Base-by-base conservation (phyloP, 768 basidiomycete genomes). In the Russula lepida region DNA sequence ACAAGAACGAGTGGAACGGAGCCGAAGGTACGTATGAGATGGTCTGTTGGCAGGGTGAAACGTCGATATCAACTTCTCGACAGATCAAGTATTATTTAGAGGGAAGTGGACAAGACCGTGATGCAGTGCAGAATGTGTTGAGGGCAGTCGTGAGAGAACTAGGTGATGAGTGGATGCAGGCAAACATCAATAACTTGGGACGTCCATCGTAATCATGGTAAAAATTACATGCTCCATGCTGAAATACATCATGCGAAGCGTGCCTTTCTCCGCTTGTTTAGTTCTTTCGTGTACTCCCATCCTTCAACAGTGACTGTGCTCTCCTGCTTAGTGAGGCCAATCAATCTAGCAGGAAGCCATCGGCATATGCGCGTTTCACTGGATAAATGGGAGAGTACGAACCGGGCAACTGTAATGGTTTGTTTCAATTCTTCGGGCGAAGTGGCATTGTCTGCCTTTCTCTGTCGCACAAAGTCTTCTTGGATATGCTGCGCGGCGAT, bases 11-110 rank as follows among this genome's bases (percentile, higher is more conserved):
- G 89, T 66, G 92, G 92, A 21, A 95, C 92, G 15, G 92, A 94
- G 67, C 92, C 92, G 0, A 94, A 94, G 82, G 89, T 88, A 68
- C 46, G 50, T 48, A 37, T 21, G 4, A 39, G 32, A 21, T 2
- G 9, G n/a, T 21, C 33, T 41, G 39, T 37, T 30, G 21, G 15
- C 1, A 19, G 28, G 28, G n/a, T 15, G 23, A 25, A 39, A 6
- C 9, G n/a, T 47, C 21, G 25, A 3, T 30, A 12, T 21, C 33
- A 32, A 56, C 47, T 49, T 50, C 17, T 48, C 41, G 55, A 37
- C 55, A 79, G 88, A 89, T 93, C 74, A 95, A 95, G 70, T 92
- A 88, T 71, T 95, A 95, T 69, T 75, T 94, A 30, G 92, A 95
- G 74, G 92, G 89, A 12, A 80, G 76, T 52, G 89, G 90, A 0